Evolutionary conservation across 1,139 yeast genomes (phyloP), one percentile per base, ranked within the genome.

Genomic region (Yamadazyma blattariae): DNA sequence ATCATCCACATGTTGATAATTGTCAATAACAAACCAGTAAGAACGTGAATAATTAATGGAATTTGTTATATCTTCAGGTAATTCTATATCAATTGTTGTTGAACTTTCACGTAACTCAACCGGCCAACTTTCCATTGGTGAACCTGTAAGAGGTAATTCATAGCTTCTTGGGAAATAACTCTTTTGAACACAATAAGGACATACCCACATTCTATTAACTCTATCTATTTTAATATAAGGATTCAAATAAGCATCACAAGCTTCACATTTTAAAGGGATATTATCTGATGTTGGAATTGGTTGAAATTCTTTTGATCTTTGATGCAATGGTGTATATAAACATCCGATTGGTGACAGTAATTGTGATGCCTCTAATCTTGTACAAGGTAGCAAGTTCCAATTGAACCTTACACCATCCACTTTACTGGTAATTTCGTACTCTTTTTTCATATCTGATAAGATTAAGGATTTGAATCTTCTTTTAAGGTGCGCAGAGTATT

Each of bases 311-410:
- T 31, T 34, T 6, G 32, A 28, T 30, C 47, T 19, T 9, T 33
- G 30, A 25, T 44, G 39, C 10, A 61, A 45, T 6, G 73, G 73
- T 1, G 61, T 45, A 38, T 54, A 62, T 15, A 67, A 41, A 40
- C 73, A 66, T 6, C 71, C 74, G 27, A 67, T 32, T 1, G 73
- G 73, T 3, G 64, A 52, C 41, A 59, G 53, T 29, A 66, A 40
- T 21, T 51, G 58, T 0, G 61, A 48, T 7, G 57, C 61, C 39
- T 68, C 73, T 7, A 65, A 47, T 25, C 69, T 50, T 0, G 73
- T 67, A 16, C 61, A 54, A 1, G 74, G 73, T 44, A 78, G 69
- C 2, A 73, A 61, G 48, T 77, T 73, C 82, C 82, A 78, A 47
- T 77, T 77, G 64, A 77, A 77, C 13, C 29, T 15, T 11, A 46